A percentile compares a stretch with the other conserved stretches of the same genome.
Conservation (phyloP, 768 basidiomycete species). For the Pisolithus albus region DNA sequence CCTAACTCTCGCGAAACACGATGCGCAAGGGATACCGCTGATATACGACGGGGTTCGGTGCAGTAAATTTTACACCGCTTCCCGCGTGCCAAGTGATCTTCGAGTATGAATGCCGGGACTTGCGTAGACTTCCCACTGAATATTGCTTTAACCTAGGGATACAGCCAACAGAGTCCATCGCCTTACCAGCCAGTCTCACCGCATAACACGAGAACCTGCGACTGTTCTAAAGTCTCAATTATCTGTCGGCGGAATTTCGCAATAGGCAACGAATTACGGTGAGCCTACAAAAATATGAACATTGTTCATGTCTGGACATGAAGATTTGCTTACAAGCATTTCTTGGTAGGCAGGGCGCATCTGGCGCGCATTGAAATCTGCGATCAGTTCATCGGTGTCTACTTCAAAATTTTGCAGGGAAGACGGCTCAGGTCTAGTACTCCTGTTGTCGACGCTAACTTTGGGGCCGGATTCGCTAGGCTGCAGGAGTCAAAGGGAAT, state of each 20-base stretch:
- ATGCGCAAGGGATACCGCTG: slow-evolving; percentile 91
- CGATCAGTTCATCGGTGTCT: slow-evolving; percentile 46
- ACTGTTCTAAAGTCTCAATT: slow-evolving; percentile 55
- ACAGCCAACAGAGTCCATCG: slow-evolving; percentile 34
- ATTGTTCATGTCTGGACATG: background rate
- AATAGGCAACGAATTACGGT: slow-evolving; percentile 80
- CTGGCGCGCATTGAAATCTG: slow-evolving; percentile 56
- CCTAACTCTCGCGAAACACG: slow-evolving; percentile 90
- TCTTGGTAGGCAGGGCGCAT: slow-evolving; percentile 65
- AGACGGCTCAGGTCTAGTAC: slow-evolving; percentile 3
- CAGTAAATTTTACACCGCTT: slow-evolving; percentile 86
- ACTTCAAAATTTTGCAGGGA: slow-evolving; percentile 9
- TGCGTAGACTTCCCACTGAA: slow-evolving; percentile 95
- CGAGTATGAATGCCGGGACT: slow-evolving; percentile 88
- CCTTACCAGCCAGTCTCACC: slow-evolving; percentile 70
- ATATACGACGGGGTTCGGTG: slow-evolving; percentile 93
- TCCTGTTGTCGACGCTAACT: slow-evolving; percentile 12
- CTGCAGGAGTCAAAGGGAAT: slow-evolving; percentile 10
- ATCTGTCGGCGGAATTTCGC: slow-evolving; percentile 75
- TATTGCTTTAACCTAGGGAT: slow-evolving; percentile 3
- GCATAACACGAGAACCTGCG: slow-evolving; percentile 84
- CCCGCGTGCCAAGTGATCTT: slow-evolving; percentile 78
- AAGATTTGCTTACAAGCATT: slow-evolving; percentile 65
- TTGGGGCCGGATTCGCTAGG: slow-evolving; percentile 14
- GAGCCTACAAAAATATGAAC: slow-evolving; percentile 37